Evolutionary conservation across 768 basidiomycete species (phyloP).

Genomic region (Termitomyces sp.): DNA sequence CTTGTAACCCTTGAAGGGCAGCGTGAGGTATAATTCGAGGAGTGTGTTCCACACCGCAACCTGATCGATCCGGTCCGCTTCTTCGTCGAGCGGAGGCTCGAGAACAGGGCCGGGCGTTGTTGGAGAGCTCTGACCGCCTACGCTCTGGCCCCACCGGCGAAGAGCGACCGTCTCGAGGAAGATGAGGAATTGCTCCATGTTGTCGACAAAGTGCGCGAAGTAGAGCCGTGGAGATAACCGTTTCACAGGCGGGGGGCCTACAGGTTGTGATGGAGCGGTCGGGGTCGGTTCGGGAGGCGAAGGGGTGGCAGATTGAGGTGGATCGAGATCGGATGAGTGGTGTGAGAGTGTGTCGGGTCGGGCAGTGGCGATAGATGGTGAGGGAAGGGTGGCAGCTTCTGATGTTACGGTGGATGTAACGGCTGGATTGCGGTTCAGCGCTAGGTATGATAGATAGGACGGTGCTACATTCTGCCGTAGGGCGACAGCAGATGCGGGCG

Average conservation of each 20-base stretch:
- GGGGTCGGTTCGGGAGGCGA: conserved; percentile 32
- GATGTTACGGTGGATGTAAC: conserved; percentile 37
- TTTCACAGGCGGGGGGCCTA: conserved; percentile 33
- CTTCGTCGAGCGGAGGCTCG: conserved; percentile 35
- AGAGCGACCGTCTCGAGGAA: conserved; percentile 87
- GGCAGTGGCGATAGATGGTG: conserved; percentile 45
- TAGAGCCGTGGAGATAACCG: conserved; percentile 80
- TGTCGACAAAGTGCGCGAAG: conserved; percentile 94
- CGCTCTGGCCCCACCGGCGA: conserved; percentile 74
- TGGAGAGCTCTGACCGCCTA: conserved; percentile 24
- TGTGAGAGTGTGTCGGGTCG: conserved; percentile 34
- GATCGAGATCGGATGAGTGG: conserved; percentile 33
- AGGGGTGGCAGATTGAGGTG: conserved; percentile 21
- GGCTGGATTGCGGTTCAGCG: conserved; percentile 56
- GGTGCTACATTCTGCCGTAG: conserved; percentile 33
- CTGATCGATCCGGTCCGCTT: conserved; percentile 45
- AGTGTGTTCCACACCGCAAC: conserved; percentile 15
- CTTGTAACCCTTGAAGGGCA: conserved; percentile 29
- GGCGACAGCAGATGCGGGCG: conserved; percentile 19
- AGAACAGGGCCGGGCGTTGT: conserved; percentile 11
- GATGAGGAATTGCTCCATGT: conserved; percentile 73
- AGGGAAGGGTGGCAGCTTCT: conserved; percentile 34
- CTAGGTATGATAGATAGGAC: conserved; percentile 80
- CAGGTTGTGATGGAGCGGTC: conserved; percentile 16
- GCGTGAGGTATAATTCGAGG: conserved; percentile 78